phyloP scores from a whole-genome alignment of 208 protist genomes.

The Trypanosoma rangeli region DNA sequence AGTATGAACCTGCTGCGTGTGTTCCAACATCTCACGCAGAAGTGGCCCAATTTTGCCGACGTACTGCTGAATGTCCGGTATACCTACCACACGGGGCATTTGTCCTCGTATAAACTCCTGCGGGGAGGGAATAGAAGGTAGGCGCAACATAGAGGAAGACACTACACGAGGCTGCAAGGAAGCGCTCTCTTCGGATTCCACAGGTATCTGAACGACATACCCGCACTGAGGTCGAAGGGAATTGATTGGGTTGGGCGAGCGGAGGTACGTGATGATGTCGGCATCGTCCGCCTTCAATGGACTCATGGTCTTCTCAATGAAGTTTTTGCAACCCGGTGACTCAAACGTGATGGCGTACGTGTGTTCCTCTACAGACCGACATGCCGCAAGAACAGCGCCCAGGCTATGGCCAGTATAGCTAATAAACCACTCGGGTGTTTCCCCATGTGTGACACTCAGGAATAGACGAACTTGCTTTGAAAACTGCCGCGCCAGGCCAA shows the following conservation, averaged over 20 bases:
- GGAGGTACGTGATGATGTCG: constrained; percentile 78
- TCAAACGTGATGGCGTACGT: constrained; percentile 88
- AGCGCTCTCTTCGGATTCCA: not conserved
- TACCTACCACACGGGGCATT: constrained; percentile 58
- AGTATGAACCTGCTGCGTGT: constrained; percentile 86
- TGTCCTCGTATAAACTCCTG: constrained; percentile 82
- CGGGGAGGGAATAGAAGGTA: constrained; percentile 61
- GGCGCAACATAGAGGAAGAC: constrained; percentile 32
- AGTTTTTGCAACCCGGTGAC: constrained; percentile 67
- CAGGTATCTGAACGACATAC: constrained; percentile 73
- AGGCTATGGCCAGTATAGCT: constrained; percentile 92
- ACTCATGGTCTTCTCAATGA: constrained; percentile 66
- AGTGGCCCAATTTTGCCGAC: constrained; percentile 83
- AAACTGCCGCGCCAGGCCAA: constrained; percentile 85
- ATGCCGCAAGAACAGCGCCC: constrained; percentile 82
- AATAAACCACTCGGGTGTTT: constrained; percentile 49
- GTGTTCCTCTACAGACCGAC: constrained; percentile 71
- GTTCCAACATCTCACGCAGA: constrained; percentile 86
- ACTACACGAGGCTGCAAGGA: constrained; percentile 17
- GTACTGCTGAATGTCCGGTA: constrained; percentile 88
- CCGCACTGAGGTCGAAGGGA: constrained; percentile 86
- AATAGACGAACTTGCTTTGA: constrained; percentile 70
- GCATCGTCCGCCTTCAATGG: constrained; percentile 43
- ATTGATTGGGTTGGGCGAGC: constrained; percentile 89
- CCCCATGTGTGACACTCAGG: constrained; percentile 28